phyloP scores from a whole-genome alignment of 768 basidiomycete species.

The Rhizopogon sp. region DNA sequence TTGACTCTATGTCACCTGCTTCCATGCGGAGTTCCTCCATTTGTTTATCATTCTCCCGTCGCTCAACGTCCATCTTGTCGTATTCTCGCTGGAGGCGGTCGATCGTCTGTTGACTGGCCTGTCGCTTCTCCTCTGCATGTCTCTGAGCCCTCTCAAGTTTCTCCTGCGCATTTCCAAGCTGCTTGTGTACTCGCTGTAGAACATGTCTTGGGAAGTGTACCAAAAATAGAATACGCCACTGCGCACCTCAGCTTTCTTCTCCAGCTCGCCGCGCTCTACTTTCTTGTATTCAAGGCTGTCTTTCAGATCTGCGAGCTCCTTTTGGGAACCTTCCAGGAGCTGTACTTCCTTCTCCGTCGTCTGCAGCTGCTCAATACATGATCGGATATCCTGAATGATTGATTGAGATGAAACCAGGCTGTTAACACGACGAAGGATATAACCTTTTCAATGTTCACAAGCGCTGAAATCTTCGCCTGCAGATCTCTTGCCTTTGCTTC shows the following conservation, averaged over 20 bases:
- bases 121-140: constrained; percentile 76
- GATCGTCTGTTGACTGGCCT: constrained; percentile 67
- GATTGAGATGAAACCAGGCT: constrained; percentile 4
- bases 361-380: constrained; percentile 72
- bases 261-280: constrained; percentile 69
- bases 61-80: constrained; percentile 69
- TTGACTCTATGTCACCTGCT: constrained; percentile 60
- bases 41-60: constrained; percentile 74
- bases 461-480: constrained; percentile 63
- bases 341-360: constrained; percentile 64
- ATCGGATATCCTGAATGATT: constrained; percentile 55
- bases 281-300: constrained; percentile 67
- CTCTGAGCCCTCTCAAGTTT: constrained; percentile 77
- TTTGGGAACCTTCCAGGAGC: constrained; percentile 58
- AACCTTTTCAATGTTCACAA: constrained; percentile 76
- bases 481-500: constrained; percentile 77
- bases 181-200: constrained; percentile 70
- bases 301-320: constrained; percentile 62
- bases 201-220: not conserved
- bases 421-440: constrained; percentile 1
- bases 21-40: constrained; percentile 72
- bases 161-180: constrained; percentile 75
- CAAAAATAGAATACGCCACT: not conserved
- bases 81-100: constrained; percentile 75
- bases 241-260: constrained; percentile 62